Evolutionary conservation across 495 filamentous ascomycete genomes (phyloP).

Genomic region (Hyaloscypha finlandica): DNA sequence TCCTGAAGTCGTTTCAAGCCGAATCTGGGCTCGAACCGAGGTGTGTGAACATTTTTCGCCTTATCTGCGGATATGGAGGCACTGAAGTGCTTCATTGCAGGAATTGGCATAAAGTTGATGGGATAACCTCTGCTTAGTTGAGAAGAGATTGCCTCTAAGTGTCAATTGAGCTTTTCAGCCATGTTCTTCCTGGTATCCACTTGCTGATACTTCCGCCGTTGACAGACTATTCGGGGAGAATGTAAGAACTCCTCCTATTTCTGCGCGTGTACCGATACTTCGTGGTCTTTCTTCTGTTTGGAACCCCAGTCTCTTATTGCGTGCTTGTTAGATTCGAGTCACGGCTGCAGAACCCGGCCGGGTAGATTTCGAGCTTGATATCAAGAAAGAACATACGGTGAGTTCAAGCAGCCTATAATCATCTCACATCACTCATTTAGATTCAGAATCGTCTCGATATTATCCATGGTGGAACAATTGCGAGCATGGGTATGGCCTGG

Average conservation of each 20-base stretch:
- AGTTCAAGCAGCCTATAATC: conserved; percentile 12
- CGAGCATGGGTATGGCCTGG: conserved; percentile 69
- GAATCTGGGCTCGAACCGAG: conserved; percentile 84
- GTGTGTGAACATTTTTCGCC: conserved; percentile 44
- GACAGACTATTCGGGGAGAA: conserved; percentile 45
- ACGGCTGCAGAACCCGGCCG: conserved; percentile 73
- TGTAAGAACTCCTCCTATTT: conserved; percentile 32
- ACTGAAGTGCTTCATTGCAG: background rate
- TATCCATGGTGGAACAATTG: conserved; percentile 93
- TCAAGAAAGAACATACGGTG: conserved; percentile 88
- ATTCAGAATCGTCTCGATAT: conserved; percentile 83
- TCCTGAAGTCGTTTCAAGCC: conserved; percentile 36
- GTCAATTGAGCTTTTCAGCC: background rate
- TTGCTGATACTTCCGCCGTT: conserved; percentile 1
- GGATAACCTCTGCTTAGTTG: background rate
- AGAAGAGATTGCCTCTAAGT: background rate
- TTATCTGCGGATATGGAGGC: background rate
- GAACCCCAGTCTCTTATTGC: background rate
- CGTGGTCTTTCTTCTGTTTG: background rate
- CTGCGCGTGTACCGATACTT: background rate
- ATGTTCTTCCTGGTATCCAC: background rate
- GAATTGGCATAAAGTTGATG: background rate
- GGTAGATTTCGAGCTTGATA: conserved; percentile 85
- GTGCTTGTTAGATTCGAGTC: conserved; percentile 63
- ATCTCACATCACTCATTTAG: conserved; percentile 2